Percentiles rank a stretch among this genome's conserved stretches.
phyloP scores from a whole-genome alignment of 768 basidiomycete species.

The Russula brevipes region DNA sequence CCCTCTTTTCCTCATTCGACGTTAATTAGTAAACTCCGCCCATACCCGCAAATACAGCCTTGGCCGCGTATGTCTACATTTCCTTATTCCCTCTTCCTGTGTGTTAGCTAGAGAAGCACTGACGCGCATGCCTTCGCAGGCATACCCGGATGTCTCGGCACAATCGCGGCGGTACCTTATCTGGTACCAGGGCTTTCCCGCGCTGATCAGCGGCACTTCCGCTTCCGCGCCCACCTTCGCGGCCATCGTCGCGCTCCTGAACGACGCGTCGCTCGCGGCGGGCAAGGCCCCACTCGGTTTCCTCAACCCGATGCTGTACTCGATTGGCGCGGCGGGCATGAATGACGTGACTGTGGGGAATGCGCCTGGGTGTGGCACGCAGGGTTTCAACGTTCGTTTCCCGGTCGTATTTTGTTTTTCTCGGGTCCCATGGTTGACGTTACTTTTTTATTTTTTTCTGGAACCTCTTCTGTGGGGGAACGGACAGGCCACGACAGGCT shows the following conservation, averaged over 20 bases:
- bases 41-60: background rate
- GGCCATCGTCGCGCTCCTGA: constrained; percentile 55
- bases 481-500: constrained; percentile 32
- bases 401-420: background rate
- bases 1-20: background rate
- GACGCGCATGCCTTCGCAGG: constrained; percentile 34
- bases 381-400: constrained; percentile 31
- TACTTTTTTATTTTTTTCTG: background rate
- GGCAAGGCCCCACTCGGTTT: constrained; percentile 35
- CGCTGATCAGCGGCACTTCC: constrained; percentile 50
- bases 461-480: background rate
- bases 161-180: constrained; percentile 49
- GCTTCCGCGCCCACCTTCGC: constrained; percentile 61
- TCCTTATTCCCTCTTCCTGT: background rate
- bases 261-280: constrained; percentile 32
- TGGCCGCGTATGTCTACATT: constrained; percentile 45
- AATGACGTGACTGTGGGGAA: constrained; percentile 37
- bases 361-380: constrained; percentile 38
- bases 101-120: background rate
- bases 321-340: constrained; percentile 26
- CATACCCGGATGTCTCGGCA: constrained; percentile 61
- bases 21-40: background rate
- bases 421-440: background rate
- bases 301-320: constrained; percentile 37
- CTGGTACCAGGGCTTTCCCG: constrained; percentile 29